Evolutionary conservation across 805 yeast species (phyloP), one percentile per base, ranked within the genome.

Genomic region (Isabelozyma pseudorhagii): DNA sequence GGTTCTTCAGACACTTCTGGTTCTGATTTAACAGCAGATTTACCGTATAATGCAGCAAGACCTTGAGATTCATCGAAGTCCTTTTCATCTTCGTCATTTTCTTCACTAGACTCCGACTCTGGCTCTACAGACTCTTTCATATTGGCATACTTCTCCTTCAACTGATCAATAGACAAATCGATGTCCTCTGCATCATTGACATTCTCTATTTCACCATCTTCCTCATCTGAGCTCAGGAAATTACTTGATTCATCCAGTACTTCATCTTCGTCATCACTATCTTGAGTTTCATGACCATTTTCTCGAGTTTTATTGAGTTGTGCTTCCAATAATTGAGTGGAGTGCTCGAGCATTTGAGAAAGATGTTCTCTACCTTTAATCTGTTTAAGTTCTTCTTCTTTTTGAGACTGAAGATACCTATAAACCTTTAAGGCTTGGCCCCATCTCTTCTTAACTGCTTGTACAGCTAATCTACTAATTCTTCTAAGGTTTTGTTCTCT

Each of bases 381-480:
- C 47, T 88, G 81, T 62, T 90, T 86, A 58, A 86, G 78, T 55
- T 88, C 92, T 57, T 89, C 96, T 51, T 80, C 85, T 56, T 87
- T 89, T 52, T 85, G 82, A 44, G 85, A 84, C 61, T 88, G 94
- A 51, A 88, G 72, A 13, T 84, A 87, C 45, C 75, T 77, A 61
- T 80, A 85, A 0, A 89, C 96, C 63, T 88, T 90, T 53, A 85
- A 89, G 2, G 97, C 99, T 45, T 91, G 77, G 18, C 78, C 72
- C 99, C 99, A 94, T 60, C 94, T 84, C 64, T 85, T 90, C 67
- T 86, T 86, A 9, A 94, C 97, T 42, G 91, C 90, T 58, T 82
- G 85, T 1, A 88, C 87, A 0, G 96, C 87, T 45, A 84, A 78
- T 57, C 89, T 81, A n/a, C 97, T 96, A 34, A 93, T 65, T 51